A percentile compares a stretch with the other conserved stretches of the same genome.
Evolutionary conservation across 2,329 filamentous ascomycete genomes (phyloP).

Genomic region (Raffaelea ambrosiae): DNA sequence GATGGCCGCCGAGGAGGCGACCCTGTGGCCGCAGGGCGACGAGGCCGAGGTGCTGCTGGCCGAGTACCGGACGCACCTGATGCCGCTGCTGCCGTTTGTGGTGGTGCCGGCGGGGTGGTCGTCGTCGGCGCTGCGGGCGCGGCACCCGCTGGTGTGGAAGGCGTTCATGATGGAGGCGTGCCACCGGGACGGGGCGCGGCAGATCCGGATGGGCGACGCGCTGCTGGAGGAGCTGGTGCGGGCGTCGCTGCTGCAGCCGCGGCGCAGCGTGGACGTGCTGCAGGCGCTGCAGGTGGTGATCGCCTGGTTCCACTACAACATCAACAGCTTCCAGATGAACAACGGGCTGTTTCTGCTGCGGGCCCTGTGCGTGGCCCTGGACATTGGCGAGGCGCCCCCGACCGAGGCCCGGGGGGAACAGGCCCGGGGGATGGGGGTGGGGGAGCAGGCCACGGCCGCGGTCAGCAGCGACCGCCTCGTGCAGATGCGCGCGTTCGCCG

Average conservation of each 20-base stretch:
- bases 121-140: slow-evolving; percentile 25
- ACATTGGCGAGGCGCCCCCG: slow-evolving; percentile 22
- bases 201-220: slow-evolving; percentile 33
- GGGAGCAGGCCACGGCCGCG: background rate
- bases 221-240: slow-evolving; percentile 33
- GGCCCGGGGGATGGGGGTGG: too few relatives aligned
- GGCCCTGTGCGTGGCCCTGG: slow-evolving; percentile 35
- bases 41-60: slow-evolving; percentile 32
- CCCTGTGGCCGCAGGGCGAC: slow-evolving; percentile 29
- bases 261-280: slow-evolving; percentile 36
- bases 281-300: slow-evolving; percentile 37
- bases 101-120: slow-evolving; percentile 27
- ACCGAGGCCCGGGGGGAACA: background rate
- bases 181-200: slow-evolving; percentile 33
- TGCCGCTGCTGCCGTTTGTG: slow-evolving; percentile 36
- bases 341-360: slow-evolving; percentile 40
- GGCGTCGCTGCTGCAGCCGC: slow-evolving; percentile 30
- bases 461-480: slow-evolving; percentile 20
- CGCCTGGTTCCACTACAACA: slow-evolving; percentile 39
- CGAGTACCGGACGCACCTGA: slow-evolving; percentile 24
- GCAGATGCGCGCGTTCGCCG: slow-evolving; percentile 37
- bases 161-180: slow-evolving; percentile 36
- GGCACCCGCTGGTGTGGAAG: slow-evolving; percentile 40
- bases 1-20: too few relatives aligned
- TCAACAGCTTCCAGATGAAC: slow-evolving; percentile 40